A percentile compares a stretch with the other conserved stretches of the same genome.
Evolutionary conservation across 768 basidiomycete genomes (phyloP).

Genomic region (Mycena filopes): DNA sequence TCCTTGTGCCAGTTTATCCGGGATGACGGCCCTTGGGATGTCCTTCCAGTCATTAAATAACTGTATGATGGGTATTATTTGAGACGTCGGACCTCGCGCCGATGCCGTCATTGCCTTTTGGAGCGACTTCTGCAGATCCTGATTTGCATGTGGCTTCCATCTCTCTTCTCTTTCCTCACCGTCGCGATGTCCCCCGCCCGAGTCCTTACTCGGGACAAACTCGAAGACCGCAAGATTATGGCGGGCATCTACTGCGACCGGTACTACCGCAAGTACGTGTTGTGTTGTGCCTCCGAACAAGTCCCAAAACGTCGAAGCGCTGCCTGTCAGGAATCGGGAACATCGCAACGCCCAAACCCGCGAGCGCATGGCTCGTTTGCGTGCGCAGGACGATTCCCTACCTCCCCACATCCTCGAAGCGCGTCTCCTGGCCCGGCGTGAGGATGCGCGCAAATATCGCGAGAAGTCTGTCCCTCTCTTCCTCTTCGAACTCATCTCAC

Average conservation of each 20-base stretch:
- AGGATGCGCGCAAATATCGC: background rate
- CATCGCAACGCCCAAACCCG: background rate
- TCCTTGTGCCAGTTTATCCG: too few species aligned
- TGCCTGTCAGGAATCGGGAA: background rate
- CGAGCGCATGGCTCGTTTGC: background rate
- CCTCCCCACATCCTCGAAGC: background rate
- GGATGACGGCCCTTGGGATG: too few species aligned
- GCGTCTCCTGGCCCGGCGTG: background rate
- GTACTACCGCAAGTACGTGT: background rate
- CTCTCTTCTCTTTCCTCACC: background rate
- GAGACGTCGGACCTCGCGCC: too few species aligned
- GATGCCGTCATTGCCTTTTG: too few species aligned
- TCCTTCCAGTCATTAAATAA: too few species aligned
- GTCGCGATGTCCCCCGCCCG: background rate
- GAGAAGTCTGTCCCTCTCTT: background rate
- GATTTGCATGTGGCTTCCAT: background rate
- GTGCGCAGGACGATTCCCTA: background rate
- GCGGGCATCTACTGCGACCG: background rate
- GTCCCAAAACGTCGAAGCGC: background rate
- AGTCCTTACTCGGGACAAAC: background rate
- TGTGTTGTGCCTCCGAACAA: background rate
- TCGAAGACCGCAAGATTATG: background rate
- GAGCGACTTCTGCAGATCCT: too few species aligned
- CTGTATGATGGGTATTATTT: too few species aligned
- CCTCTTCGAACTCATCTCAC: too few species aligned